Percentiles rank a stretch among this genome's conserved stretches.
Evolutionary conservation across 768 basidiomycete species (phyloP).

Genomic region (Trametopsis cervina): DNA sequence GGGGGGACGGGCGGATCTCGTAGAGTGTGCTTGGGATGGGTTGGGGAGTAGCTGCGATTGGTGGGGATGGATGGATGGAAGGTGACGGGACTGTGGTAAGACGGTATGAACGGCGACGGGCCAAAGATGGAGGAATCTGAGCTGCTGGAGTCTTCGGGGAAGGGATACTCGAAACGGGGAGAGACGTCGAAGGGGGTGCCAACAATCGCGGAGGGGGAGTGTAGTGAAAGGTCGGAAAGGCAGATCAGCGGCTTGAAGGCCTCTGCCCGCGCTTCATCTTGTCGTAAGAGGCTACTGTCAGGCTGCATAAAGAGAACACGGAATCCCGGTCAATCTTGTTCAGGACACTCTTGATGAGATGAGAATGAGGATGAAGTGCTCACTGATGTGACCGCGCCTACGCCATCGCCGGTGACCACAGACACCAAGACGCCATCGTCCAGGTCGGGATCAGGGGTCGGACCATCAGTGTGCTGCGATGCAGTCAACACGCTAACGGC

Average conservation of each 20-base stretch:
- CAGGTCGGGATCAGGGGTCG: slow-evolving; percentile 24
- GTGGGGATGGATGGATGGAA: not conserved
- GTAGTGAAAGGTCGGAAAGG: slow-evolving; percentile 18
- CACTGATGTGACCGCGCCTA: slow-evolving; percentile 16
- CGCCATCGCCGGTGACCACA: slow-evolving; percentile 14
- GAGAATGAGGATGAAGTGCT: slow-evolving; percentile 1
- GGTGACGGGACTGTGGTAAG: slow-evolving; percentile 1
- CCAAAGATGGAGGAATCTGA: slow-evolving; percentile 7
- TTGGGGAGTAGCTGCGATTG: slow-evolving; percentile 17
- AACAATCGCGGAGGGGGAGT: slow-evolving; percentile 26
- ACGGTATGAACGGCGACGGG: slow-evolving; percentile 1
- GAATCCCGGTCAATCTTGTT: not conserved
- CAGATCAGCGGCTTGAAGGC: slow-evolving; percentile 16
- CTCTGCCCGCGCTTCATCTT: not conserved
- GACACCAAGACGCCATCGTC: slow-evolving; percentile 22
- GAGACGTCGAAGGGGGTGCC: slow-evolving; percentile 27
- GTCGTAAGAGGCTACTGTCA: not conserved
- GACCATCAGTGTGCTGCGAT: slow-evolving; percentile 14
- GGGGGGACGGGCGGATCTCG: slow-evolving; percentile 13
- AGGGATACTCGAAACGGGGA: slow-evolving; percentile 28
- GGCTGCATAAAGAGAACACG: not conserved
- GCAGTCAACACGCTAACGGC: slow-evolving; percentile 2
- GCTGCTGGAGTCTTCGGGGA: slow-evolving; percentile 13
- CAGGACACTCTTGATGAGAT: not conserved
- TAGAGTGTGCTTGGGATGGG: slow-evolving; percentile 15